Base-by-base conservation (phyloP, 768 basidiomycete genomes). In the Cystoderma amianthinum region DNA sequence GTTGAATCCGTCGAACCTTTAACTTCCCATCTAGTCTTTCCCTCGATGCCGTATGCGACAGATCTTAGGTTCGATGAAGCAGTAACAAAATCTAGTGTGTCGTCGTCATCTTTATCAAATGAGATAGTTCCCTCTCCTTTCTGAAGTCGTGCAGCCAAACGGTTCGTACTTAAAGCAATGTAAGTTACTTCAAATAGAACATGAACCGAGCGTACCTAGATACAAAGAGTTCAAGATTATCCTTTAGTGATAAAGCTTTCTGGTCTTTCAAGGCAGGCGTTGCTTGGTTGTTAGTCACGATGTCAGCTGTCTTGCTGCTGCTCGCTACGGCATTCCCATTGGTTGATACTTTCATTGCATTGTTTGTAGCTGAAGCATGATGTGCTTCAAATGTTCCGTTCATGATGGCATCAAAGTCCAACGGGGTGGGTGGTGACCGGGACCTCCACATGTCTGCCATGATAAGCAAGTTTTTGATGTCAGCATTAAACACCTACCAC, bases 391-490 rank as follows among this genome's bases (percentile, higher is more conserved):
- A 91, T 1, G 73, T 69, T 4, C 71, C 82, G 13, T 78, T 62
- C 50, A 79, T 58, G 49, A 98, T 91, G 2, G 64, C 60, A n/a
- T 86, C 80, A 52, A 82, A 92, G 44, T 87, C 80, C 19, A 99
- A 74, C 1, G 94, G 82, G 0, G 74, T 77, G 1, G 96, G 96
- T 39, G 84, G 85, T n/a, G 82, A 77, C 30, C 95, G 76, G 4
- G 85, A 77, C 22, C 82, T 82, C 96, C 96, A 99, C 93, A 99
- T 97, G 52, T 98, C 96, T 11, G 78, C 63, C 96, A 99, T 99
- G 13, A 76, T 78, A 21, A 99, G 69, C 0, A 99, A 71, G 42
- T 95, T 91, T 38, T 76, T 72, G 50, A 98, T 91, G 52, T 99
- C 96, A 2, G 74, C 59, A 42, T 81, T 72, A 69, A 94, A 99